These are phyloP conservation scores for Diaporthe vexans DNA, from an alignment of 2,329 filamentous ascomycete species.

Conservation along the genomic window DNA sequence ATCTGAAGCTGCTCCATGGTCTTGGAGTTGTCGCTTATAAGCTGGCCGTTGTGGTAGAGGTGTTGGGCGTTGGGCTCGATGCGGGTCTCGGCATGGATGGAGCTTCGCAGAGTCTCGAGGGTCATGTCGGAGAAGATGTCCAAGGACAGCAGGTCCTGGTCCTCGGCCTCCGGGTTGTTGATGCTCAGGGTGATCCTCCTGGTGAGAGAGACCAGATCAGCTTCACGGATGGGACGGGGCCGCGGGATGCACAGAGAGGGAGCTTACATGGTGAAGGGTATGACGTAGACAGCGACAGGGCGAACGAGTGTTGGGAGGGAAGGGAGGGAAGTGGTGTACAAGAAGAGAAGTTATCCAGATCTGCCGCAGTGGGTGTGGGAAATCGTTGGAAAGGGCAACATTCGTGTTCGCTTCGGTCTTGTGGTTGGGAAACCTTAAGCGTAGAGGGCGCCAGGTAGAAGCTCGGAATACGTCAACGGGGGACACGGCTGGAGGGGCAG, in stretches of 20 bases:
- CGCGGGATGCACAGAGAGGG: conserved; percentile 6
- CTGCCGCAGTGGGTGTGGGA: background rate
- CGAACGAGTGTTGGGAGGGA: conserved; percentile 1
- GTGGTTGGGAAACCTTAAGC: conserved; percentile 9
- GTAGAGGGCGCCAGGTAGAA: conserved; percentile 11
- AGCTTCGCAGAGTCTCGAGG: conserved; percentile 86
- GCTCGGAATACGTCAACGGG: conserved; percentile 33
- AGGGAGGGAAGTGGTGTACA: background rate
- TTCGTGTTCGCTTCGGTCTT: background rate
- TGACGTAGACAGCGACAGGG: conserved; percentile 24
- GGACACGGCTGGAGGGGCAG: conserved; percentile 28
- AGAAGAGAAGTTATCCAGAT: background rate
- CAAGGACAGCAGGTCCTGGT: conserved; percentile 83
- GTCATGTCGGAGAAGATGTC: conserved; percentile 88
- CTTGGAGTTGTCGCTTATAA: conserved; percentile 82
- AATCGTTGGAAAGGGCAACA: background rate
- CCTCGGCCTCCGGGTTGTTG: conserved; percentile 78
- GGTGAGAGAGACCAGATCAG: conserved; percentile 53
- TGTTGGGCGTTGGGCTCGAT: conserved; percentile 82
- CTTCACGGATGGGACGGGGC: background rate
- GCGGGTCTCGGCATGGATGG: conserved; percentile 86
- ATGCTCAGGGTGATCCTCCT: conserved; percentile 93
- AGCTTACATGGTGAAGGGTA: conserved; percentile 18
- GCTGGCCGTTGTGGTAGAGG: conserved; percentile 90
- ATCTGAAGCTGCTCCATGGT: conserved; percentile 87